Conservation (phyloP, 306 rosid species). For the Dryas octopetala region DNA sequence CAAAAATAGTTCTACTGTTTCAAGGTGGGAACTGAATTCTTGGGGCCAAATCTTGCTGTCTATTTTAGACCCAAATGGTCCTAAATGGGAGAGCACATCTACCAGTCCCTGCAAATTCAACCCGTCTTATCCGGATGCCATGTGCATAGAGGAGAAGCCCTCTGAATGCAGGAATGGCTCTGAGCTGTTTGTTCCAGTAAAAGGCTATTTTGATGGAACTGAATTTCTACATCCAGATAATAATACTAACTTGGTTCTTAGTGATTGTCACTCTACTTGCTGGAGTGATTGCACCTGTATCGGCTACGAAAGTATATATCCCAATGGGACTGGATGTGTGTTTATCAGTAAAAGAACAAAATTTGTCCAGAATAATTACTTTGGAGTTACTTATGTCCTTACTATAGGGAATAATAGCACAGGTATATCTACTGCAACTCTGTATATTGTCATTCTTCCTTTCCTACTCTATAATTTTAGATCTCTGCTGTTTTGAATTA, state of each 20-base stretch:
- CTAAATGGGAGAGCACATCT: slow-evolving; percentile 17
- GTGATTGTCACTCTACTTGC: slow-evolving; percentile 24
- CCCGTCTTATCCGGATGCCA: slow-evolving; percentile 2
- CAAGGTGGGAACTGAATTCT: slow-evolving; percentile 27
- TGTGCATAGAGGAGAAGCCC: slow-evolving; percentile 19
- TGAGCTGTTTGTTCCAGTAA: slow-evolving; percentile 18
- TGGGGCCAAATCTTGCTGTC: slow-evolving; percentile 24
- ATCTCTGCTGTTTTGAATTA: not conserved
- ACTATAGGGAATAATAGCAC: not conserved
- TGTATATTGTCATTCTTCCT: not conserved
- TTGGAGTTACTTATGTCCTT: slow-evolving; percentile 1
- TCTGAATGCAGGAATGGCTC: slow-evolving; percentile 24
- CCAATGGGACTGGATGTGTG: slow-evolving; percentile 27
- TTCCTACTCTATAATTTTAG: not conserved
- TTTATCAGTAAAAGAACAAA: slow-evolving; percentile 9
- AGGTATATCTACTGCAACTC: slow-evolving; percentile 6
- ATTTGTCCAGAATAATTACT: not conserved
- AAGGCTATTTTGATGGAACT: slow-evolving; percentile 11
- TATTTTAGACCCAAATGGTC: not conserved
- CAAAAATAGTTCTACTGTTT: slow-evolving; percentile 4
- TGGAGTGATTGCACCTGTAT: slow-evolving; percentile 31
- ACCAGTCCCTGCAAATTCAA: slow-evolving; percentile 13
- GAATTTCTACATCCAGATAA: not conserved
- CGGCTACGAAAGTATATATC: slow-evolving; percentile 11
- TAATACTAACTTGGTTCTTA: slow-evolving; percentile 11